Percentiles rank a stretch among this genome's conserved stretches.
Conservation (phyloP, 176 grass and related monocot genomes). For the Musa itinerans region DNA sequence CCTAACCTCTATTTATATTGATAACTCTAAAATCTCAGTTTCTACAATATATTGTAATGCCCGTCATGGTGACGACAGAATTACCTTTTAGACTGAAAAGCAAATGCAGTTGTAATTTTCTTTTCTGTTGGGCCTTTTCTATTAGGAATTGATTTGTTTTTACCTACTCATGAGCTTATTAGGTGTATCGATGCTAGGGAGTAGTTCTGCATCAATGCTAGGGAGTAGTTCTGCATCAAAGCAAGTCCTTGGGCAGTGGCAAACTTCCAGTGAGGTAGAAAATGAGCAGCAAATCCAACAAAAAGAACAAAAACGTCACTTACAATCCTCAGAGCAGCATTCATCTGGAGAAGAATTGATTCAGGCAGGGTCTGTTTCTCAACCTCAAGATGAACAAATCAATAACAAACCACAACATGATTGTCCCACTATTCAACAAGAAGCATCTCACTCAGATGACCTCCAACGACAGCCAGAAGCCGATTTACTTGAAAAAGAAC, state of each 20-base stretch:
- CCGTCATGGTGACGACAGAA: too few relatives aligned
- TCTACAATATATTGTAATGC: too few relatives aligned
- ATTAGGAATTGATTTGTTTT: background rate
- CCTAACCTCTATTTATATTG: too few relatives aligned
- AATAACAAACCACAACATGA: conserved; percentile 28
- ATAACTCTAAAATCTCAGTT: too few relatives aligned
- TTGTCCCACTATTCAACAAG: conserved; percentile 28
- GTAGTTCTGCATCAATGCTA: conserved; percentile 36
- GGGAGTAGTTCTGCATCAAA: conserved; percentile 37
- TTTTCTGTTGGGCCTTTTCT: background rate
- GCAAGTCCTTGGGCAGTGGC: conserved; percentile 39
- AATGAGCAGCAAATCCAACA: conserved; percentile 46
- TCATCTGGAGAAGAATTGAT: conserved; percentile 34
- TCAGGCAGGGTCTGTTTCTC: conserved; percentile 20
- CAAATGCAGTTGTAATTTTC: background rate
- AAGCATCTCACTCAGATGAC: conserved; percentile 13
- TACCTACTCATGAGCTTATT: conserved; percentile 19
- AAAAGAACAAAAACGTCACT: conserved; percentile 30
- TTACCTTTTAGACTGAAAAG: too few relatives aligned
- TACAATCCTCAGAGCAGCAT: conserved; percentile 30
- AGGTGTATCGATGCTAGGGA: conserved; percentile 47
- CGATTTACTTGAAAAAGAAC: conserved; percentile 20
- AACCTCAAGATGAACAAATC: conserved; percentile 16
- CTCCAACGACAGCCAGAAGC: background rate
- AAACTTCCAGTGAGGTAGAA: conserved; percentile 36